Percentiles rank a stretch among this genome's conserved stretches.
These are phyloP conservation scores for Cyberlindnera euphorbiiphila DNA, from an alignment of 805 yeast genomes.

Conservation along the genomic window DNA sequence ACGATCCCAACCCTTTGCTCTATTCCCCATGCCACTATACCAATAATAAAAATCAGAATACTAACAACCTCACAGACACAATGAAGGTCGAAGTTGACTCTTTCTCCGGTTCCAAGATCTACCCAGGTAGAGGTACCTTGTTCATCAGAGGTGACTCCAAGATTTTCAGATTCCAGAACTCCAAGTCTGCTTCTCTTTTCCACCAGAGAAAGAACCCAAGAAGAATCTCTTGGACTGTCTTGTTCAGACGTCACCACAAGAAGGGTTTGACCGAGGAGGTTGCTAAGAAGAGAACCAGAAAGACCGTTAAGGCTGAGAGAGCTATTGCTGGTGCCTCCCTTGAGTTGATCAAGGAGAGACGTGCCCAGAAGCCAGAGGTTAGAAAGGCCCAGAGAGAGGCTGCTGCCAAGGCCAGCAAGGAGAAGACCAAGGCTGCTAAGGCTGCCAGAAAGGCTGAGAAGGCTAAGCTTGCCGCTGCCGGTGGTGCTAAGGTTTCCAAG, in stretches of 20 bases:
- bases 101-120: constrained; percentile 98
- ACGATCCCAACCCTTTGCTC: background rate
- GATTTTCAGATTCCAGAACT: constrained; percentile 98
- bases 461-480: constrained; percentile 76
- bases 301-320: constrained; percentile 97
- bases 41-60: constrained; percentile 6
- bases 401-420: constrained; percentile 79
- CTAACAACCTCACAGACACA: constrained; percentile 31
- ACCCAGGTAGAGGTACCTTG: constrained; percentile 99
- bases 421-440: constrained; percentile 86
- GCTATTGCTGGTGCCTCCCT: constrained; percentile 99
- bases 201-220: constrained; percentile 99
- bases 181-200: constrained; percentile 97
- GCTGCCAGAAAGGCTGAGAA: constrained; percentile 93
- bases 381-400: constrained; percentile 97
- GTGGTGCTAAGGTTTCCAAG: constrained; percentile 80
- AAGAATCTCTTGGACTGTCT: constrained; percentile 99
- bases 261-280: constrained; percentile 99
- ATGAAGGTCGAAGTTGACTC: constrained; percentile 99
- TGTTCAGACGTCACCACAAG: constrained; percentile 99
- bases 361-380: constrained; percentile 91
- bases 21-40: background rate
- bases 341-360: constrained; percentile 97
- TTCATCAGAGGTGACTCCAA: constrained; percentile 99
- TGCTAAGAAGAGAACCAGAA: constrained; percentile 94